Percentiles rank a stretch among this genome's conserved stretches.
Conservation (phyloP, 2,329 filamentous ascomycete species). For the Daldinia eschscholtzii region DNA sequence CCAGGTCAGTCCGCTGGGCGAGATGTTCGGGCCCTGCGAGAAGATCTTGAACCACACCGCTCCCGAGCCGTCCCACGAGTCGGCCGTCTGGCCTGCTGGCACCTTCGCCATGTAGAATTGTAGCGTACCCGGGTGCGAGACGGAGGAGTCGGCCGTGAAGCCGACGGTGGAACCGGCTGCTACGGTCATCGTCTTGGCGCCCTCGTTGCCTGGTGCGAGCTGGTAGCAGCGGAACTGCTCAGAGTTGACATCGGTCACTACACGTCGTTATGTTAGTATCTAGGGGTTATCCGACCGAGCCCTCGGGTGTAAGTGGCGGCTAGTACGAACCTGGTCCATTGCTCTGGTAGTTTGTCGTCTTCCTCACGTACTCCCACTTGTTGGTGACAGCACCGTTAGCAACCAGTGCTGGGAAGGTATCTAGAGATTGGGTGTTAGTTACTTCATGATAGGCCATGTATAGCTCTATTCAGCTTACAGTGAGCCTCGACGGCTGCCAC, state of each 20-base stretch:
- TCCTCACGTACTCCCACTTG: slow-evolving; percentile 63
- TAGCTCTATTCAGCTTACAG: slow-evolving; percentile 50
- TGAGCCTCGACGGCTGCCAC: slow-evolving; percentile 54
- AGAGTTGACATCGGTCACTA: slow-evolving; percentile 61
- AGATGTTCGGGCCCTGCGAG: slow-evolving; percentile 57
- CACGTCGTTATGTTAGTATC: slow-evolving; percentile 15
- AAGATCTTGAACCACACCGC: slow-evolving; percentile 61
- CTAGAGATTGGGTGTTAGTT: slow-evolving; percentile 45
- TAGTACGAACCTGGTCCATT: slow-evolving; percentile 57
- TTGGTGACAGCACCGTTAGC: slow-evolving; percentile 50
- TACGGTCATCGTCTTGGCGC: slow-evolving; percentile 57
- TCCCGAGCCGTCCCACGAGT: slow-evolving; percentile 55
- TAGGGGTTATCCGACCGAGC: not conserved
- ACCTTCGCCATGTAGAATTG: slow-evolving; percentile 59
- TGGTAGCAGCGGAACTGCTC: slow-evolving; percentile 66
- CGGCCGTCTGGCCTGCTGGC: slow-evolving; percentile 54
- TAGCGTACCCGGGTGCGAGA: slow-evolving; percentile 59
- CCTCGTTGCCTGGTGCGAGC: slow-evolving; percentile 56
- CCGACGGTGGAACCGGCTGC: slow-evolving; percentile 60
- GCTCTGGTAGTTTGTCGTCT: slow-evolving; percentile 63
- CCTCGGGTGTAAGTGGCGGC: not conserved
- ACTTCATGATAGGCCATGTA: not conserved
- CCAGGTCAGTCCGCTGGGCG: slow-evolving; percentile 56
- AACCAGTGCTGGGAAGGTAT: slow-evolving; percentile 58
- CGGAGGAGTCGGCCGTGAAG: slow-evolving; percentile 59